These are phyloP conservation scores for Ceratobasidium sp. DNA, from an alignment of 1,284 basidiomycete species.

Conservation along the genomic window DNA sequence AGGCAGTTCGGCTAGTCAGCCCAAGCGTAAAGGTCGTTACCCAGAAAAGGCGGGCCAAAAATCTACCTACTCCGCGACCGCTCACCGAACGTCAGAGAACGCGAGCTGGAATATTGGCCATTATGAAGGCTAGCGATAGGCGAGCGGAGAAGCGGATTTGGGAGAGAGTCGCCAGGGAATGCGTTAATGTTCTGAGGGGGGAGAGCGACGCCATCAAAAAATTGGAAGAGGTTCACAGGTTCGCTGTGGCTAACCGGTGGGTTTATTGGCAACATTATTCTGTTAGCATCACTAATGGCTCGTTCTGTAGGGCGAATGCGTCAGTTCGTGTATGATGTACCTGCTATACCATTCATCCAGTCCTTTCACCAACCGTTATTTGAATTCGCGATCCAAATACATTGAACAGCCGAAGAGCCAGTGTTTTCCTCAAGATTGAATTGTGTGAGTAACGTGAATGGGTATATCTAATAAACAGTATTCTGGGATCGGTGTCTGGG, in stretches of 20 bases:
- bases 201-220: constrained; percentile 61
- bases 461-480: no score
- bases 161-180: constrained; percentile 75
- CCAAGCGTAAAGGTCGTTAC: constrained; percentile 62
- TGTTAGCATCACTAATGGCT: background rate
- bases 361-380: background rate
- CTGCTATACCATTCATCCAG: background rate
- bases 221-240: constrained; percentile 68
- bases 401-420: no score
- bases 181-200: constrained; percentile 71
- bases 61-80: constrained; percentile 67
- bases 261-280: constrained; percentile 46
- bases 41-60: constrained; percentile 62
- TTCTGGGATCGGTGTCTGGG: background rate
- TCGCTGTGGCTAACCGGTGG: constrained; percentile 82
- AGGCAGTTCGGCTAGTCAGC: constrained; percentile 68
- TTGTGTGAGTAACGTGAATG: background rate
- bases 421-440: no score
- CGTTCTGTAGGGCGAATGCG: constrained; percentile 17
- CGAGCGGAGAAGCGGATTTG: constrained; percentile 61
- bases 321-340: constrained; percentile 30
- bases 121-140: constrained; percentile 64
- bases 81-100: constrained; percentile 80
- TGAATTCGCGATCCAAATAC: no score
- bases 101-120: constrained; percentile 67